Base-by-base conservation (phyloP, 2,329 filamentous ascomycete species). In the Aureobasidium sp. region DNA sequence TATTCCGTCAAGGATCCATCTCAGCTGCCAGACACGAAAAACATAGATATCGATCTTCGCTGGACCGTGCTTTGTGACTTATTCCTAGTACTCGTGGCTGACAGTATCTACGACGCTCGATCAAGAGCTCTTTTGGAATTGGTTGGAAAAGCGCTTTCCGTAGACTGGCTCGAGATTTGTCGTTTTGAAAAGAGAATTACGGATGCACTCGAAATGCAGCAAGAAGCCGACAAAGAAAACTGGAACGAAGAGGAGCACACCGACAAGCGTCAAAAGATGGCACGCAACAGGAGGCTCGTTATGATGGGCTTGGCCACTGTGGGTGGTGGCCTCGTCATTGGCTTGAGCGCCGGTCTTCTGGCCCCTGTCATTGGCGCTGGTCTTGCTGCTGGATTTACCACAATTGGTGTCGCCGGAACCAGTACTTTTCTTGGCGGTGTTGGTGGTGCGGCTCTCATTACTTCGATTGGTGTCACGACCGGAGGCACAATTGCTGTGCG, bases 191-290 rank as follows among this genome's bases (percentile, higher is more conserved):
- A 96, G 72, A 85, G 90, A 50, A 89, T 98, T 5, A 96, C 93
- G 6, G 93, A 98, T 69, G 90, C 93, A 1, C 74, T 98, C 19
- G 93, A 98, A 69, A 96, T 98, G 89, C 91, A 97, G 70, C 90
- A 97, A 68, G 84, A 87, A 41, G 88, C 89, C 5, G 86, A 90
- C 58, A 94, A 91, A 63, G 93, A 98, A 70, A 95, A 91, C 58
- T 98, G 93, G 93, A 94, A 96, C 60, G 93, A 98, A 68, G 85
- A 93, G 10, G 88, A 94, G 59, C 90, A 97, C 66, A 89, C 97
- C 77, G 89, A 95, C 68, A 80, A 77, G 55, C 81, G 93, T 41
- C 80, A 88, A 48, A 95, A 96, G 67, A 73, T 81, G 64, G 88
- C 88, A 1, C 75, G 90, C 56, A 95, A 87, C 66, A 82, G 82